These are phyloP conservation scores for Lizanozyma gosingica DNA, from an alignment of 1,139 yeast genomes.

Conservation along the genomic window DNA sequence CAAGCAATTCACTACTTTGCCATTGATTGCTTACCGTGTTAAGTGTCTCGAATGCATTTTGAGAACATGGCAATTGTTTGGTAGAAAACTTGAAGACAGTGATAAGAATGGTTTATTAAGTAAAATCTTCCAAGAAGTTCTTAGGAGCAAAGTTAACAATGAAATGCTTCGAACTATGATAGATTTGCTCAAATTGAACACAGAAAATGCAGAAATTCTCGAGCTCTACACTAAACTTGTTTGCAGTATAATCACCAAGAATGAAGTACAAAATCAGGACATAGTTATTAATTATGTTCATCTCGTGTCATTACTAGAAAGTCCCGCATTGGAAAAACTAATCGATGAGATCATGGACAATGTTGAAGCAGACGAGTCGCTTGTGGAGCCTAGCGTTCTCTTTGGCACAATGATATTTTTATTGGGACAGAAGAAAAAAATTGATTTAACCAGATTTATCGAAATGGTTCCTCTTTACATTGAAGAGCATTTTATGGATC, in stretches of 20 bases:
- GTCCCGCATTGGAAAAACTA: not conserved
- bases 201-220: not conserved
- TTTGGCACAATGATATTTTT: not conserved
- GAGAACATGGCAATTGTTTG: not conserved
- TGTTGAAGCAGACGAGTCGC: not conserved
- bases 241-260: not conserved
- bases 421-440: not conserved
- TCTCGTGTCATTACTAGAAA: not conserved
- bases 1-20: slow-evolving; percentile 4
- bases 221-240: not conserved
- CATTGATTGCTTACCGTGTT: slow-evolving; percentile 5
- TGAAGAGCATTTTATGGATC: slow-evolving; percentile 18
- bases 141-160: not conserved
- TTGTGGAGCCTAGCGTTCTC: not conserved
- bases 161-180: not conserved
- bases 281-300: not conserved
- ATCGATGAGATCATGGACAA: not conserved
- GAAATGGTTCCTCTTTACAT: slow-evolving; percentile 19
- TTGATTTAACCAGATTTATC: slow-evolving; percentile 6
- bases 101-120: not conserved
- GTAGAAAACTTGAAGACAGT: not conserved
- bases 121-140: not conserved
- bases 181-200: no score
- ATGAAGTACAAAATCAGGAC: not conserved
- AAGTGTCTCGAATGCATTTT: not conserved